Evolutionary conservation across 306 rosid genomes (phyloP), one percentile per base, ranked within the genome.

Genomic region (Cyclanthera cordifolia): DNA sequence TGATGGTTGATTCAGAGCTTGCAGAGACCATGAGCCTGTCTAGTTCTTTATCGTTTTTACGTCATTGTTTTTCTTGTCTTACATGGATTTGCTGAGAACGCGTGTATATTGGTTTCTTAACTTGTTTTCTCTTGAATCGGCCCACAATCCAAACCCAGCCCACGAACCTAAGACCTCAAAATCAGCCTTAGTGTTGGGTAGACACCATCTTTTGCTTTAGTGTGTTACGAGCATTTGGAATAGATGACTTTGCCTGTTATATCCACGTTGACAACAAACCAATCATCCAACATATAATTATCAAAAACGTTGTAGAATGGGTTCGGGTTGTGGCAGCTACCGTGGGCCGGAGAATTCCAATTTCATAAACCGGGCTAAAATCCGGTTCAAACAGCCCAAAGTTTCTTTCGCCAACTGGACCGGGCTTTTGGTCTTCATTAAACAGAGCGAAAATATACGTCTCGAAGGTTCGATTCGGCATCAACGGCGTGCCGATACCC

Each of bases 401-500:
- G 46, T 83, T 86, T 57, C 87, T 86, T 79, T 88, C 96, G 2
- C 80, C 28, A 2, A 53, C 67, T 49, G 96, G 97, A 23, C 96
- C 88, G 2, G 88, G 85, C 74, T 88, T 88, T 20, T 85, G 83
- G 78, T 88, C 75, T 73, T 91, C 96, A 8, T 85, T 76, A 57
- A 91, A 91, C 4, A 91, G 72, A 6, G 88, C 82, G 53, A 91
- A 91, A 47, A 91, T 78, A 61, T 77, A 88, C 3, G 90, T 75
- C 55, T 91, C 96, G 55, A 88, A 91, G 6, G 91, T 91, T 61
- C 82, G 57, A 24, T 91, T 88, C 0, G 97, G 91, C 96, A 85
- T 91, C 53, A 86, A 76, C 2, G 97, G 85, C 0, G 97, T 90
- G 9, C 87, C 90, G 0, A 5, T 23, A 1, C 86, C 82, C 1